Percentiles rank a stretch among this genome's conserved stretches.
Conservation (phyloP, 352 stramenopile genomes). For the Phytophthora ramorum region DNA sequence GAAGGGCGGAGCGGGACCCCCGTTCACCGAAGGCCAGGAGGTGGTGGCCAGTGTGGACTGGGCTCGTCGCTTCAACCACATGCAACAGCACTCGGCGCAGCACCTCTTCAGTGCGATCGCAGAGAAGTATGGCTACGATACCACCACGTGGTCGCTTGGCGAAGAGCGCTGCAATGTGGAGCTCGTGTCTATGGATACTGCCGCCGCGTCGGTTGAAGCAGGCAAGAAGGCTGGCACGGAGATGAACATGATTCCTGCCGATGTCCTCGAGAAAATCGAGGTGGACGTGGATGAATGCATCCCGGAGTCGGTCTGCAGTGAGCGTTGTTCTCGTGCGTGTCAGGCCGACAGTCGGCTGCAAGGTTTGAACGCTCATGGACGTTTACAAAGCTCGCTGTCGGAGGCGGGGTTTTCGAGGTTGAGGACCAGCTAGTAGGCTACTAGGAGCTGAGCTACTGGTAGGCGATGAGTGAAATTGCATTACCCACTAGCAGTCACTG, state of each 20-base stretch:
- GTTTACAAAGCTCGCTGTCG: no score
- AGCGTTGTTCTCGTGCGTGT: no score
- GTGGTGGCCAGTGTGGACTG: constrained; percentile 76
- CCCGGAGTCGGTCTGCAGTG: no score
- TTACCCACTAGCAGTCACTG: not conserved
- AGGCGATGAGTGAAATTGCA: not conserved
- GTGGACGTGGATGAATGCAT: constrained; percentile 76
- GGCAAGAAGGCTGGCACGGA: constrained; percentile 43
- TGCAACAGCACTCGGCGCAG: constrained; percentile 92
- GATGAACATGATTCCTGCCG: constrained; percentile 46
- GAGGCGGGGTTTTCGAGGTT: no score
- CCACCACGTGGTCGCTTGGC: constrained; percentile 81
- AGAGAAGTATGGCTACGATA: constrained; percentile 74
- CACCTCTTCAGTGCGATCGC: constrained; percentile 89
- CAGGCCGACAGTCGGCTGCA: no score
- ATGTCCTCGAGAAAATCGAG: constrained; percentile 68
- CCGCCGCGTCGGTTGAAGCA: not conserved
- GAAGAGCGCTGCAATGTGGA: constrained; percentile 83
- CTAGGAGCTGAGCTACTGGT: not conserved
- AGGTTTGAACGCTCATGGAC: not conserved
- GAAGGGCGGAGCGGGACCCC: constrained; percentile 20
- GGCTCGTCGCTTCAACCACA: constrained; percentile 84
- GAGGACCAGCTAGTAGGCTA: no score
- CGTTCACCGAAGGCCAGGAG: constrained; percentile 53
- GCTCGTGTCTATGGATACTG: constrained; percentile 53